Evolutionary conservation across 2,329 filamentous ascomycete genomes (phyloP).

Genomic region (Cladosporium velox): DNA sequence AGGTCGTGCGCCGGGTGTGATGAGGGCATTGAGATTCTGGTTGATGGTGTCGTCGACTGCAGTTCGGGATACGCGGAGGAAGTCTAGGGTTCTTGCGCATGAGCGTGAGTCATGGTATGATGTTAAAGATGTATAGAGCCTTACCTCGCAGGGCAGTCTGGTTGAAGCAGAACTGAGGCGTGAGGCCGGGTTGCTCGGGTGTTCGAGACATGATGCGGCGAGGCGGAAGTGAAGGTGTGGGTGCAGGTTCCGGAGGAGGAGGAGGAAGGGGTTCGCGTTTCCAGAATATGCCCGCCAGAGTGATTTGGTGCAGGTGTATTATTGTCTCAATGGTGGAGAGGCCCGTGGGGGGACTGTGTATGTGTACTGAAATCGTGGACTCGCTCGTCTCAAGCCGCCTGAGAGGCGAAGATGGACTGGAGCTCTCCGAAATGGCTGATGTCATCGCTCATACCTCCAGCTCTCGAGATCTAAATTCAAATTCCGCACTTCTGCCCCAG

Average conservation of each 20-base stretch:
- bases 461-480: neutral
- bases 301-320: neutral
- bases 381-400: neutral
- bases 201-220: slow-evolving; percentile 44
- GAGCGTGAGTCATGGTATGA: slow-evolving; percentile 34
- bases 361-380: no score
- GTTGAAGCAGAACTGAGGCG: slow-evolving; percentile 55
- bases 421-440: neutral
- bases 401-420: neutral
- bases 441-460: neutral
- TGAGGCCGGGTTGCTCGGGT: slow-evolving; percentile 44
- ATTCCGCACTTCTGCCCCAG: no score
- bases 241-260: slow-evolving; percentile 15
- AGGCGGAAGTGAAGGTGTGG: slow-evolving; percentile 16
- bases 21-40: slow-evolving; percentile 87
- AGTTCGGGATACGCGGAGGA: slow-evolving; percentile 80
- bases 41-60: slow-evolving; percentile 91
- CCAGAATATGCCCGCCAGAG: slow-evolving; percentile 36
- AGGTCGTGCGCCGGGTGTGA: slow-evolving; percentile 68
- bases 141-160: slow-evolving; percentile 52
- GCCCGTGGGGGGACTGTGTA: neutral
- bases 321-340: neutral
- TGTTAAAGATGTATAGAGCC: neutral
- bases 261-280: slow-evolving; percentile 24
- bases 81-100: slow-evolving; percentile 62